Base-by-base conservation (phyloP, 2,329 filamentous ascomycete species). In the Exophiala dermatitidis region DNA sequence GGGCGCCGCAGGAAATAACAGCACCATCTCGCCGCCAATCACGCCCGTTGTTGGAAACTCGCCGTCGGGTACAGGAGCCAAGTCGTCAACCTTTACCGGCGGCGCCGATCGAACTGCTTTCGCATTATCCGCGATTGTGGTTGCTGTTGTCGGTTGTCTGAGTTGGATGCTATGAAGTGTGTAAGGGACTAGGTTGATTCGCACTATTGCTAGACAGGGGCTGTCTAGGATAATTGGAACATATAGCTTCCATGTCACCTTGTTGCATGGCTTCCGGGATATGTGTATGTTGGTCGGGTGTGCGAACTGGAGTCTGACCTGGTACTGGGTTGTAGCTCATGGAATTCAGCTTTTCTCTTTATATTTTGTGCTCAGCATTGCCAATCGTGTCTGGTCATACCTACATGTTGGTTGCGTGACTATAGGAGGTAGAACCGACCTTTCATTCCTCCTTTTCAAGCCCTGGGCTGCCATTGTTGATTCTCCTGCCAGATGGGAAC, bases 91-190 rank as follows among this genome's bases (percentile, higher is more conserved):
- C 37, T 57, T 42, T 36, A 53, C 45, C 3, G 54, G 57, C 12
- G 49, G 49, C 7, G 57, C 53, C 12, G 43, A 32, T 33, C 53
- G 29, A 32, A 46, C 51, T 28, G 50, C 55, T 28, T 45, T 56
- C 37, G 55, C 55, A 9, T 34, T 60, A 9, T 58, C 52, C 9
- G 28, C 33, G 4, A 48, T 60, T 8, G 40, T 60, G 30, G 58
- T 46, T 47, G 38, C 50, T 28, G 48, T 50, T 45, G 48, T 56
- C 19, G 55, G 50, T 33, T 57, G 54, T 30, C n/a, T 54, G 30
- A 51, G 54, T 5, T 59, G 54, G 45, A 54, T 53, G 46, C 38
- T 59, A 46, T 59, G 46, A 54, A 34, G 9, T 7, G 41, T 46
- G 41, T 30, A 36, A 26, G 38, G 31, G 47, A 8, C 31, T 51